phyloP scores from a whole-genome alignment of 768 basidiomycete genomes.

The Auricularia auricula-judae region DNA sequence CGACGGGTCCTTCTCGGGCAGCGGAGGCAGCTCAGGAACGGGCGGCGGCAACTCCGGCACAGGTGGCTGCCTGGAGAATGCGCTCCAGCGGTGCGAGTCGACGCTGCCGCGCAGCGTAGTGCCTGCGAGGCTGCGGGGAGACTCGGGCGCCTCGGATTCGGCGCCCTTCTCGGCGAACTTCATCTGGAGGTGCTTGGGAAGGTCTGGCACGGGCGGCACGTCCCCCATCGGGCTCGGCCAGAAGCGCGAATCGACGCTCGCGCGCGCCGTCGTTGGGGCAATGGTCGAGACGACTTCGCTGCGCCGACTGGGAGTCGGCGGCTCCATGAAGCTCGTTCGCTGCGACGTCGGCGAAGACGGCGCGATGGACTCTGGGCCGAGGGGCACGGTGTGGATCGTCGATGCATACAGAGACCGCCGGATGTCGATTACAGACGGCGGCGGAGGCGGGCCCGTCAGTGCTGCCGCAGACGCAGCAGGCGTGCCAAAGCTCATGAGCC shows the following conservation, averaged over 20 bases:
- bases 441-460: not conserved
- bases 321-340: not conserved
- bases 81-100: not conserved
- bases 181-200: not conserved
- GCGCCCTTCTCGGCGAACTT: not conserved
- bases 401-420: not conserved
- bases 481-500: not conserved
- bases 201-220: not conserved
- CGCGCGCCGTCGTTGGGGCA: not conserved
- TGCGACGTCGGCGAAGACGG: not conserved
- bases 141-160: not conserved
- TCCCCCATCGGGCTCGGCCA: not conserved
- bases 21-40: not conserved
- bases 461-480: not conserved
- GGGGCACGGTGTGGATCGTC: not conserved
- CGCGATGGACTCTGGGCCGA: not conserved
- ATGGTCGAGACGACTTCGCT: not conserved
- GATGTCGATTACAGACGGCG: not conserved
- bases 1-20: not conserved
- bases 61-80: not conserved
- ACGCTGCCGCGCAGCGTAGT: not conserved
- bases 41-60: not conserved
- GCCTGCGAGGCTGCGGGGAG: not conserved
- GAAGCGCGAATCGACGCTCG: not conserved
- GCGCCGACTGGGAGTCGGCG: not conserved